Conservation (phyloP, 441 rosid species). For the Pelargonium myrrhifolium region DNA sequence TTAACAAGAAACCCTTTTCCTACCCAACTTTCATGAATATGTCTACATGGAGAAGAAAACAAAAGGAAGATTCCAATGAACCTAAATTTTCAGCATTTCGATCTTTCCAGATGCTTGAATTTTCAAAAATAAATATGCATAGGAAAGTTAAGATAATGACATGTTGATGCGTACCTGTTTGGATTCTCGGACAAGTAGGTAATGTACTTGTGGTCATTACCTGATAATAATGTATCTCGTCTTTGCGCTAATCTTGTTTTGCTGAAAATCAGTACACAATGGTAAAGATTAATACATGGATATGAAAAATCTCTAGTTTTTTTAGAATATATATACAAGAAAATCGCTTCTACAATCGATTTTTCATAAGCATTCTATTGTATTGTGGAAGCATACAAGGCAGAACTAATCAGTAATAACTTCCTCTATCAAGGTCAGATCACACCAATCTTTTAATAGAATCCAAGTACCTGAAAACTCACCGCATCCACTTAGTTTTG, state of each 20-base stretch:
- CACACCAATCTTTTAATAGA: too few relatives aligned
- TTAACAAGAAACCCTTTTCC: conserved; percentile 16
- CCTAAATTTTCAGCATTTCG: conserved; percentile 7
- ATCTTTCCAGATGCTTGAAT: background rate
- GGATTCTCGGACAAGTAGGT: background rate
- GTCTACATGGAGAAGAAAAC: background rate
- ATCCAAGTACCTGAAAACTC: background rate
- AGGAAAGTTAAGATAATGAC: background rate
- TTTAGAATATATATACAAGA: background rate
- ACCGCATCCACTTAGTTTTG: too few relatives aligned
- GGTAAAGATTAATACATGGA: background rate
- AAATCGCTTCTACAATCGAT: background rate
- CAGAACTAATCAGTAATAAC: too few relatives aligned
- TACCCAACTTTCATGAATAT: conserved; percentile 16
- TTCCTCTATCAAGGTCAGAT: background rate
- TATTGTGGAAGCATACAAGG: too few relatives aligned
- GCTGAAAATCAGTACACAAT: background rate
- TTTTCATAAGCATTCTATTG: background rate
- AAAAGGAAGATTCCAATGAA: conserved; percentile 5
- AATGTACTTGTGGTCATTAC: background rate
- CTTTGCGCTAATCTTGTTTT: background rate
- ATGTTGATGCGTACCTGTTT: background rate
- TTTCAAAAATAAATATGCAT: background rate
- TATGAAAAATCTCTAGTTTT: background rate
- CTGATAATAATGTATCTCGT: conserved; percentile 8